These are phyloP conservation scores for Trametopsis cervina DNA, from an alignment of 768 basidiomycete genomes.

Conservation along the genomic window DNA sequence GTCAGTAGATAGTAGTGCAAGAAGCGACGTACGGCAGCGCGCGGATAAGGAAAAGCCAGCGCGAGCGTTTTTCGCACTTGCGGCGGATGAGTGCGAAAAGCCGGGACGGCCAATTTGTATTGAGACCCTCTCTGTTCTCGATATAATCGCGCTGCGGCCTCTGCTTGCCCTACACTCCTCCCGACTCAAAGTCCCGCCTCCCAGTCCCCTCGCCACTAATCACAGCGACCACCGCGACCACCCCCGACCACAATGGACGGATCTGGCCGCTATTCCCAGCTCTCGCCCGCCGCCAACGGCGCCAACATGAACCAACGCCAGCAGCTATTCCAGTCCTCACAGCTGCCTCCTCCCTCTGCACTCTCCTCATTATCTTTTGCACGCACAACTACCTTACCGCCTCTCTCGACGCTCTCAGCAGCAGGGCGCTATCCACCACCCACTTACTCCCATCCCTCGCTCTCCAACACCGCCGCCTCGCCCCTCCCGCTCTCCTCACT, in stretches of 20 bases:
- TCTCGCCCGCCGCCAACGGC: conserved; percentile 1
- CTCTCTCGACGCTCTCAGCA: conserved; percentile 25
- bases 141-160: conserved; percentile 3
- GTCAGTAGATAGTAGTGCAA: neutral
- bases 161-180: neutral
- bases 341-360: conserved; percentile 38
- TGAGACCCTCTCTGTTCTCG: neutral
- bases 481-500: conserved; percentile 22
- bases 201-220: neutral
- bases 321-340: conserved; percentile 35
- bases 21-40: neutral
- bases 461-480: conserved; percentile 23
- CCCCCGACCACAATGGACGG: conserved; percentile 1
- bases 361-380: conserved; percentile 31
- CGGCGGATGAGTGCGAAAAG: neutral
- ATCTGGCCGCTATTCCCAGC: neutral
- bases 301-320: conserved; percentile 24
- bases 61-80: neutral
- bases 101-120: too few relatives aligned
- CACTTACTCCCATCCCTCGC: conserved; percentile 29
- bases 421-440: conserved; percentile 27
- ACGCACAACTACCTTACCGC: conserved; percentile 37
- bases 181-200: neutral
- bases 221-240: too few relatives aligned
- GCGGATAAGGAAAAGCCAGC: neutral